These are phyloP conservation scores for Cyberlindnera veronae DNA, from an alignment of 805 yeast genomes.

Conservation along the genomic window DNA sequence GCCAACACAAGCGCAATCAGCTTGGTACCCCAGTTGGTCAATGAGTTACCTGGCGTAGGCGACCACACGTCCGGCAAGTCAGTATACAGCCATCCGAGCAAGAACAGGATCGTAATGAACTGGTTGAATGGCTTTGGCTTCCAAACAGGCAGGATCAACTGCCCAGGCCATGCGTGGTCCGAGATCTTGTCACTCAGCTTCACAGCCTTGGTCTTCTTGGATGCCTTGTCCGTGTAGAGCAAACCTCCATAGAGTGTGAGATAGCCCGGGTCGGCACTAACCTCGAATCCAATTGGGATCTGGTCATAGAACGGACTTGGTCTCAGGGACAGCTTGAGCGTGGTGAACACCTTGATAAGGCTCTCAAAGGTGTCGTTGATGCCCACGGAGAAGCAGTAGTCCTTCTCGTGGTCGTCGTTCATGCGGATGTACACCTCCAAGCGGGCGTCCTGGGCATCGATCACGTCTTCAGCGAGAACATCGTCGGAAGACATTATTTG, in stretches of 20 bases:
- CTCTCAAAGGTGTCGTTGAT: conserved; percentile 55
- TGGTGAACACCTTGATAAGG: conserved; percentile 56
- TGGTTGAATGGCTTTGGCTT: conserved; percentile 40
- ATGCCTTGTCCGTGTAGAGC: conserved; percentile 61
- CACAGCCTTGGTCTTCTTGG: conserved; percentile 41
- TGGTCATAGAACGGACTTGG: conserved; percentile 73
- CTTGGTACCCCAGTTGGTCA: conserved; percentile 57
- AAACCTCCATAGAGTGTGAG: conserved; percentile 82
- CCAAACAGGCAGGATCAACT: conserved; percentile 78
- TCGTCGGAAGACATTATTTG: conserved; percentile 5
- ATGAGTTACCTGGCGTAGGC: conserved; percentile 89
- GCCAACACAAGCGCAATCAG: conserved; percentile 28
- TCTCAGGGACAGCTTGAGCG: conserved; percentile 70
- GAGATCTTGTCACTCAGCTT: conserved; percentile 49
- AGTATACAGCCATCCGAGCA: conserved; percentile 79
- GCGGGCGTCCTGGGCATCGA: conserved; percentile 25
- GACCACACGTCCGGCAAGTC: conserved; percentile 87
- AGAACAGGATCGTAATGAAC: conserved; percentile 33
- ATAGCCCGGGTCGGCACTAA: conserved; percentile 70
- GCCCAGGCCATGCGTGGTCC: conserved; percentile 83
- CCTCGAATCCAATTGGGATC: conserved; percentile 60
- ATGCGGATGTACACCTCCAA: conserved; percentile 55
- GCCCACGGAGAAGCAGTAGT: conserved; percentile 80
- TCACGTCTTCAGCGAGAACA: conserved; percentile 17
- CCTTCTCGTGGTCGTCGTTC: conserved; percentile 81